Evolutionary conservation across 352 stramenopile genomes (phyloP).

Genomic region (Phytophthora meadii): DNA sequence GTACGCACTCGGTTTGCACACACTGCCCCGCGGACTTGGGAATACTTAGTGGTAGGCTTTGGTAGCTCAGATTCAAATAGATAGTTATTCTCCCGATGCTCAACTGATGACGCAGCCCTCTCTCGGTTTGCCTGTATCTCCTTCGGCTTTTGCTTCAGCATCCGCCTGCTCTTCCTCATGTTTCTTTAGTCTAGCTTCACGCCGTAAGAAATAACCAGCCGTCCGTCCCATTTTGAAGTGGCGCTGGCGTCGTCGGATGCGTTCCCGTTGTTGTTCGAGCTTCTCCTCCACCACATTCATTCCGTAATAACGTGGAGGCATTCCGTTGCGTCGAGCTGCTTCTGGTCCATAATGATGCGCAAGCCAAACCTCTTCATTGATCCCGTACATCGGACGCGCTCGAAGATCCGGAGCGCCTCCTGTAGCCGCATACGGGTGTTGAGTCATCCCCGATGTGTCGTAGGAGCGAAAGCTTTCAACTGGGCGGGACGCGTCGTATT

Average conservation of each 20-base stretch:
- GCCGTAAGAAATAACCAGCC: constrained; percentile 77
- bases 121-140: constrained; percentile 17
- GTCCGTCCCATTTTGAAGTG: constrained; percentile 77
- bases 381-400: constrained; percentile 63
- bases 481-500: constrained; percentile 69
- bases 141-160: constrained; percentile 10
- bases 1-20: constrained; percentile 59
- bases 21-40: constrained; percentile 33
- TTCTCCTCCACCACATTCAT: constrained; percentile 81
- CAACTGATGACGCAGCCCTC: constrained; percentile 41
- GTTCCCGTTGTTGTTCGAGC: constrained; percentile 68
- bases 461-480: constrained; percentile 51
- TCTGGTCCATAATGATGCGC: constrained; percentile 82
- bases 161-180: constrained; percentile 57
- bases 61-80: constrained; percentile 32
- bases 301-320: constrained; percentile 69
- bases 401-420: constrained; percentile 37
- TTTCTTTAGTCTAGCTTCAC: constrained; percentile 67
- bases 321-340: constrained; percentile 50
- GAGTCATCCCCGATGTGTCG: constrained; percentile 44
- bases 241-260: constrained; percentile 64
- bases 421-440: constrained; percentile 65
- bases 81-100: constrained; percentile 29
- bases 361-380: constrained; percentile 87
- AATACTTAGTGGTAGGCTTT: constrained; percentile 8